These are phyloP conservation scores for Solanum commersonii DNA, from an alignment of 257 asterid species.

Conservation along the genomic window DNA sequence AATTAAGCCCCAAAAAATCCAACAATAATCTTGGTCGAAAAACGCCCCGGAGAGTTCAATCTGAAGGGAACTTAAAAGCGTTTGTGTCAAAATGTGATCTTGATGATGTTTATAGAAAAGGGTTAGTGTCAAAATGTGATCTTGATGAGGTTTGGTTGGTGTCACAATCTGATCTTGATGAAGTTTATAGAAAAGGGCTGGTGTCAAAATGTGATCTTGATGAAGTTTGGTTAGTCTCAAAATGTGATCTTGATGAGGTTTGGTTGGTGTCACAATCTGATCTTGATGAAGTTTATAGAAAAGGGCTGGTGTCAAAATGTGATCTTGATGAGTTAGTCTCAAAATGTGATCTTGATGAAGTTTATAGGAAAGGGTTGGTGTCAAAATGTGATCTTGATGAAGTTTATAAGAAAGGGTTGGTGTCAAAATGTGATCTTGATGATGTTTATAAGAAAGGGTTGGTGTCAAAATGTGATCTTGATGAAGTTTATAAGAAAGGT, in stretches of 20 bases:
- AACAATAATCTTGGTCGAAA: neutral
- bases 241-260: slow-evolving; percentile 6
- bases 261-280: too few relatives aligned
- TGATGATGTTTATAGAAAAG: slow-evolving; percentile 7
- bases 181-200: neutral
- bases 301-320: neutral
- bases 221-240: neutral
- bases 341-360: neutral
- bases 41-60: neutral
- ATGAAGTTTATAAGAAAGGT: neutral
- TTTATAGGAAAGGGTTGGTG: neutral
- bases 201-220: slow-evolving; percentile 2
- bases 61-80: slow-evolving; percentile 17
- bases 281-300: neutral
- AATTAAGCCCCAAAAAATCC: neutral
- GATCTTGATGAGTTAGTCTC: neutral
- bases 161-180: neutral
- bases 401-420: neutral
- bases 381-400: neutral
- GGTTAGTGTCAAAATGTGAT: neutral
- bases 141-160: slow-evolving; percentile 2
- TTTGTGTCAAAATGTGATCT: slow-evolving; percentile 1
- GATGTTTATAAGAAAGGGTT: neutral
- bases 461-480: neutral
- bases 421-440: neutral